Evolutionary conservation across 371 early-diverging fungal species (phyloP).

Genomic region (Batrachochytrium dendrobatidis): DNA sequence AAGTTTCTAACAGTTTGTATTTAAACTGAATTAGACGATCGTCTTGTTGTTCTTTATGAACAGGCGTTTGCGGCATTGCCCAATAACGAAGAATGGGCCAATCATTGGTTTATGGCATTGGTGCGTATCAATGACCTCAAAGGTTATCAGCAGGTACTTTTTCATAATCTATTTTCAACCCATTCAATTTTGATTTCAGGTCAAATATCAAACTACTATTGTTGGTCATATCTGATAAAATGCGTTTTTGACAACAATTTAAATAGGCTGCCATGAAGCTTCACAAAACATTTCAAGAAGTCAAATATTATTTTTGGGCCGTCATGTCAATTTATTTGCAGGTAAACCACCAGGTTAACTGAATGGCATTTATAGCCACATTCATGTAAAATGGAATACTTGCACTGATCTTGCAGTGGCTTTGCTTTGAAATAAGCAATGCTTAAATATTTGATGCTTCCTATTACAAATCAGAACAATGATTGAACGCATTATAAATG

Average conservation of each 20-base stretch:
- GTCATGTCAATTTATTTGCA: constrained; percentile 57
- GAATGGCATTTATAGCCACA: not conserved
- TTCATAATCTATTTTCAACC: not conserved
- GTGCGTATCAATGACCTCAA: constrained; percentile 64
- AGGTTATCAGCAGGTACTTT: constrained; percentile 61
- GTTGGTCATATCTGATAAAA: no score
- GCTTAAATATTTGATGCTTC: no score
- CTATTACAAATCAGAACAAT: no score
- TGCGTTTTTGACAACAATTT: no score
- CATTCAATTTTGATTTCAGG: not conserved
- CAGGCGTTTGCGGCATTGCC: constrained; percentile 57
- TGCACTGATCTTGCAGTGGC: no score
- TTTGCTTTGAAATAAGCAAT: no score
- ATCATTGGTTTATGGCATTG: constrained; percentile 79
- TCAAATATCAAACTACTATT: no score
- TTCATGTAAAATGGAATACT: no score
- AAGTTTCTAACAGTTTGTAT: not conserved
- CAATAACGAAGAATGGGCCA: constrained; percentile 64
- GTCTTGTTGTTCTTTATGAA: constrained; percentile 67
- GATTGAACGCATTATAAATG: no score
- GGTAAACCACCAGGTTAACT: constrained; percentile 16
- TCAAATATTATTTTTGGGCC: constrained; percentile 82
- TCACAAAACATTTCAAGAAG: constrained; percentile 67
- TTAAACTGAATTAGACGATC: constrained; percentile 36
- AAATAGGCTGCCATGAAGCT: constrained; percentile 69